These are phyloP conservation scores for Salisapilia sapeloensis DNA, from an alignment of 352 stramenopile genomes.

Conservation along the genomic window DNA sequence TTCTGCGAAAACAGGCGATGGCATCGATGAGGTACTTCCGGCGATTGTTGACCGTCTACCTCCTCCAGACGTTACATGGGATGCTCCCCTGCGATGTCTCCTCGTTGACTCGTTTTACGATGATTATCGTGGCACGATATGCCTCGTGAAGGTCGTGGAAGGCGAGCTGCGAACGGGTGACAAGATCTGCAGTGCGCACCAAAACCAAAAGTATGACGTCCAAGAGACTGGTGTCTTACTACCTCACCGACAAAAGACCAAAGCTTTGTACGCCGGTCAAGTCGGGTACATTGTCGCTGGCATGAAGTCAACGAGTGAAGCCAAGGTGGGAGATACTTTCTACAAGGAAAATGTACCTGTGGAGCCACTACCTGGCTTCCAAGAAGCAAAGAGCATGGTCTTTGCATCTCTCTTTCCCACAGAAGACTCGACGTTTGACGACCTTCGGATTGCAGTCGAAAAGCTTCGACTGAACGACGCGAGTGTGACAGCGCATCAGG, in stretches of 20 bases:
- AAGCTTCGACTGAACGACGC: constrained; percentile 96
- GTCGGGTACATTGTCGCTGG: constrained; percentile 95
- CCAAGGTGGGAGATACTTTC: constrained; percentile 84
- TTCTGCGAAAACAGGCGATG: constrained; percentile 90
- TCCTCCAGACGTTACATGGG: constrained; percentile 26
- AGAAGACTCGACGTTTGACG: constrained; percentile 92
- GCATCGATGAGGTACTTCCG: constrained; percentile 64
- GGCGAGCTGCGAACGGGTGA: constrained; percentile 78
- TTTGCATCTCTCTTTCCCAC: constrained; percentile 97
- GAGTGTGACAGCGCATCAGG: constrained; percentile 89
- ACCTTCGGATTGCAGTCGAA: constrained; percentile 90
- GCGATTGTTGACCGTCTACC: constrained; percentile 69
- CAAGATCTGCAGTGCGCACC: constrained; percentile 54
- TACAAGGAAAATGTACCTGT: constrained; percentile 48
- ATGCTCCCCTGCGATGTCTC: constrained; percentile 75
- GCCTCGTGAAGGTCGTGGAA: constrained; percentile 89
- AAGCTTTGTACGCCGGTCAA: constrained; percentile 79
- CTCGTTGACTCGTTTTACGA: constrained; percentile 98
- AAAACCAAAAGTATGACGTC: constrained; percentile 84
- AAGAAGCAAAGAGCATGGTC: constrained; percentile 90
- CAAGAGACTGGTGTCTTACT: constrained; percentile 93
- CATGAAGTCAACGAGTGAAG: constrained; percentile 95
- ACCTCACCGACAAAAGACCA: constrained; percentile 65
- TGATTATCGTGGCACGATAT: constrained; percentile 88
- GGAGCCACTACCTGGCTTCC: constrained; percentile 55